Evolutionary conservation across 768 basidiomycete genomes (phyloP).

Genomic region (Cytidiella melzeri): DNA sequence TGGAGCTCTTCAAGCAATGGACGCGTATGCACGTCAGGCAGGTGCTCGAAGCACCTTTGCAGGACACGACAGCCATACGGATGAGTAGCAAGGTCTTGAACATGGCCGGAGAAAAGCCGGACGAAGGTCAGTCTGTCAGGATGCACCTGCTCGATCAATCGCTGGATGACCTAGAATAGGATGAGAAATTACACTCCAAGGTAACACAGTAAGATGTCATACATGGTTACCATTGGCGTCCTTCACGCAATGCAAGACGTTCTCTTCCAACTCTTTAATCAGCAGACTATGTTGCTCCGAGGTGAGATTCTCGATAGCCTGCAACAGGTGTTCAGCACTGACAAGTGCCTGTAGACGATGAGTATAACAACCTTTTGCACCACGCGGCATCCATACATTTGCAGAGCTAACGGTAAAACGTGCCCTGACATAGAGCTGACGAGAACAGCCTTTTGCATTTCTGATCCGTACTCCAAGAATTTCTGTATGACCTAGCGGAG

Average conservation of each 20-base stretch:
- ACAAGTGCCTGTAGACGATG: constrained; percentile 9
- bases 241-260: constrained; percentile 80
- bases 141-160: constrained; percentile 75
- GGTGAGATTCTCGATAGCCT: constrained; percentile 81
- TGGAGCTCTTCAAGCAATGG: constrained; percentile 81
- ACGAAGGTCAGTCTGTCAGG: constrained; percentile 76
- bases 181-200: constrained; percentile 2
- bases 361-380: constrained; percentile 59
- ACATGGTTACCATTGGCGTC: constrained; percentile 96
- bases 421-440: constrained; percentile 72
- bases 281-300: constrained; percentile 74
- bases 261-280: constrained; percentile 71
- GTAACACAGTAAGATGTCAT: constrained; percentile 19
- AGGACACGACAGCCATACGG: constrained; percentile 93
- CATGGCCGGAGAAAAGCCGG: constrained; percentile 66
- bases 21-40: constrained; percentile 61
- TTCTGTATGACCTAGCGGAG: constrained; percentile 79
- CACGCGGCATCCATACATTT: constrained; percentile 96
- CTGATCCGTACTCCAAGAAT: constrained; percentile 81
- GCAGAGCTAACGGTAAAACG: constrained; percentile 68
- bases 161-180: constrained; percentile 68
- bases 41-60: constrained; percentile 85
- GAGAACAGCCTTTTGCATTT: constrained; percentile 64
- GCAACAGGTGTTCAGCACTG: constrained; percentile 12
- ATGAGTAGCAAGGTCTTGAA: constrained; percentile 78